Evolutionary conservation across 2,329 filamentous ascomycete species (phyloP).

Genomic region (Dothidotthia symphoricarpi): DNA sequence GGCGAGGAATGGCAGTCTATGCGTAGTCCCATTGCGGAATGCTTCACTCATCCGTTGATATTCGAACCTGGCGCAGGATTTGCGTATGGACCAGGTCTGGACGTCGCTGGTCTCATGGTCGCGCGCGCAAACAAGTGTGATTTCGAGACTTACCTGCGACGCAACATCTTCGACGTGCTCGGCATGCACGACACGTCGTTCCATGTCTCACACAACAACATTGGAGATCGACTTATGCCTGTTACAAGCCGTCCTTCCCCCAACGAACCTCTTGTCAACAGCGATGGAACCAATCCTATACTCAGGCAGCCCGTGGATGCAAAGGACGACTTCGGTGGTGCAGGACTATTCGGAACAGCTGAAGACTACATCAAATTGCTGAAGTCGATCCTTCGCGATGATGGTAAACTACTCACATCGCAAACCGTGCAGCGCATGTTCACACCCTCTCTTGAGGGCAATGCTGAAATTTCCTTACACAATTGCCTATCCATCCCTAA

Average conservation of each 20-base stretch:
- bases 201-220: constrained; percentile 8
- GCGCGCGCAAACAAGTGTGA: constrained; percentile 19
- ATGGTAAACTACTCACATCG: constrained; percentile 16
- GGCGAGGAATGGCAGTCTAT: constrained; percentile 8
- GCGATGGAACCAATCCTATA: neutral
- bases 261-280: constrained; percentile 8
- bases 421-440: constrained; percentile 18
- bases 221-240: constrained; percentile 18
- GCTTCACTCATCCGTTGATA: constrained; percentile 18
- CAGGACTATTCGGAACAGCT: constrained; percentile 18
- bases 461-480: constrained; percentile 8
- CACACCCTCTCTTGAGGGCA: constrained; percentile 6
- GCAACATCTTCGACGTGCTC: constrained; percentile 22
- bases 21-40: constrained; percentile 11
- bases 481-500: constrained; percentile 4
- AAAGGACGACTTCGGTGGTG: constrained; percentile 20
- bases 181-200: constrained; percentile 28
- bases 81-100: constrained; percentile 22
- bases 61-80: constrained; percentile 27
- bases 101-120: constrained; percentile 26
- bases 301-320: constrained; percentile 7
- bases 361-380: constrained; percentile 21
- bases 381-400: constrained; percentile 17
- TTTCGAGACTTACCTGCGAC: constrained; percentile 25
- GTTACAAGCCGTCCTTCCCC: constrained; percentile 8